Percentiles rank a stretch among this genome's conserved stretches.
Conservation (phyloP, 2,329 filamentous ascomycete species). For the Xylariomycetidae sp. region DNA sequence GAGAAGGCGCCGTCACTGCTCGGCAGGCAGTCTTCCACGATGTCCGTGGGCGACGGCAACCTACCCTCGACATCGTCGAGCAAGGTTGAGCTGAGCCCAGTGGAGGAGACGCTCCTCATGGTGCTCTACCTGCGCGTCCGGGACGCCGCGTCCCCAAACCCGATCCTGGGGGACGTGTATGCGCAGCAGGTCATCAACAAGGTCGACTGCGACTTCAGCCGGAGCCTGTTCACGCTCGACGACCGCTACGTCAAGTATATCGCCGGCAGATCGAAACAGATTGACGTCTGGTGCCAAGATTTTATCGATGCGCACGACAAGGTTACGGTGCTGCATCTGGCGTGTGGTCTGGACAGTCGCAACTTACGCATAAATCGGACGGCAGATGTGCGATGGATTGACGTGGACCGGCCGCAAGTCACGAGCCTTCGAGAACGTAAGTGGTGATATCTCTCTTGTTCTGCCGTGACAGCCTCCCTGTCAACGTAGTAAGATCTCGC, state of each 20-base stretch:
- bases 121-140: slow-evolving; percentile 6
- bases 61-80: too few species aligned
- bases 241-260: slow-evolving; percentile 3
- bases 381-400: slow-evolving; percentile 19
- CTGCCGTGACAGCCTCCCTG: too few species aligned
- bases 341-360: slow-evolving; percentile 20
- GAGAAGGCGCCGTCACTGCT: too few species aligned
- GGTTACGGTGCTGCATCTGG: slow-evolving; percentile 19
- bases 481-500: too few species aligned
- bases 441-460: too few species aligned
- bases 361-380: slow-evolving; percentile 9
- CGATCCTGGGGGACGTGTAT: slow-evolving; percentile 10
- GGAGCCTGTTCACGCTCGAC: slow-evolving; percentile 5
- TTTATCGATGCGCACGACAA: slow-evolving; percentile 14
- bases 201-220: slow-evolving; percentile 5
- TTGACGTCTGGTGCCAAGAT: slow-evolving; percentile 11
- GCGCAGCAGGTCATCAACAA: slow-evolving; percentile 10
- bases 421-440: background rate
- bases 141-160: slow-evolving; percentile 7
- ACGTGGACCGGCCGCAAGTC: slow-evolving; percentile 18
- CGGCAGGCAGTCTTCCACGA: too few species aligned
- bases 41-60: too few species aligned
- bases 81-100: too few species aligned
- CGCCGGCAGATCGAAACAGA: background rate
- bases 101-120: too few species aligned